These are phyloP conservation scores for Lipomyces kockii DNA, from an alignment of 805 yeast species.

Conservation along the genomic window DNA sequence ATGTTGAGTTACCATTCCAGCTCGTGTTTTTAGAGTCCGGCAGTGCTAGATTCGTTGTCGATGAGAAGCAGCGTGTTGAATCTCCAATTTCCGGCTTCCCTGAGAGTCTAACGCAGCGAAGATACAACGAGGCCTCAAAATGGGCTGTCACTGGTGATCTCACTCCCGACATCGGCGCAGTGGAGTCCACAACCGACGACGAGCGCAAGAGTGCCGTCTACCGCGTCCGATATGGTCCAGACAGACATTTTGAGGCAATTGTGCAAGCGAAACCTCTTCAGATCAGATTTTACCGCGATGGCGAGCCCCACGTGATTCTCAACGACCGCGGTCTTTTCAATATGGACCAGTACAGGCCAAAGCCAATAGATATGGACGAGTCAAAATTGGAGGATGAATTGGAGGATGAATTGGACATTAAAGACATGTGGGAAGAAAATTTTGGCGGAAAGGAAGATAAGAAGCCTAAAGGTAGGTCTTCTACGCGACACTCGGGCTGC, in stretches of 20 bases:
- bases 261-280: slow-evolving; percentile 57
- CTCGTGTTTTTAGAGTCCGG: slow-evolving; percentile 61
- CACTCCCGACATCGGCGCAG: slow-evolving; percentile 31
- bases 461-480: slow-evolving; percentile 62
- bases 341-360: slow-evolving; percentile 75
- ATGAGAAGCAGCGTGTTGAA: slow-evolving; percentile 59
- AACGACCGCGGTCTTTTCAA: slow-evolving; percentile 77
- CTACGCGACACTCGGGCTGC: background rate
- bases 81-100: slow-evolving; percentile 38
- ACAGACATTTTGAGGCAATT: slow-evolving; percentile 49
- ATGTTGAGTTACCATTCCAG: slow-evolving; percentile 58
- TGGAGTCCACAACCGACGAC: slow-evolving; percentile 15
- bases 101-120: slow-evolving; percentile 47
- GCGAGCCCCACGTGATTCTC: slow-evolving; percentile 56
- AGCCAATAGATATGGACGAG: slow-evolving; percentile 47
- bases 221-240: slow-evolving; percentile 48
- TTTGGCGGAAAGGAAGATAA: slow-evolving; percentile 72
- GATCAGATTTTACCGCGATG: slow-evolving; percentile 54
- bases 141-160: slow-evolving; percentile 57
- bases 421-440: slow-evolving; percentile 69
- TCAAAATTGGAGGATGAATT: slow-evolving; percentile 48
- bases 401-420: slow-evolving; percentile 61
- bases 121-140: slow-evolving; percentile 64
- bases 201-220: slow-evolving; percentile 16
- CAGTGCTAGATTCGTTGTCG: slow-evolving; percentile 65